These are phyloP conservation scores for Ophiognomonia clavigignenti-juglandacearum DNA, from an alignment of 2,329 filamentous ascomycete species.

Conservation along the genomic window DNA sequence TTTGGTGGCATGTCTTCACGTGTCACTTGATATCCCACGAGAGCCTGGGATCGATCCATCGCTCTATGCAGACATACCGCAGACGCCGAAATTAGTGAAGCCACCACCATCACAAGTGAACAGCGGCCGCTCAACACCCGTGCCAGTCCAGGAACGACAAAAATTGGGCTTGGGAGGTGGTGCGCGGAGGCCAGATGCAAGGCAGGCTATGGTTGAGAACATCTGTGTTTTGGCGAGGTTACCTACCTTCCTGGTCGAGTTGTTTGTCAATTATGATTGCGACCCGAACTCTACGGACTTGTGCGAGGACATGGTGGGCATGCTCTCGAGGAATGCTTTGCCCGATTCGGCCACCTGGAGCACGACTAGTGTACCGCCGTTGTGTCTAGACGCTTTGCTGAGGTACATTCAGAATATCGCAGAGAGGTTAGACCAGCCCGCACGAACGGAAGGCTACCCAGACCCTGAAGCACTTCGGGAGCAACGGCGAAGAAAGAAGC, in stretches of 20 bases:
- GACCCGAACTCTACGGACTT: constrained; percentile 87
- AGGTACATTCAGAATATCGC: constrained; percentile 90
- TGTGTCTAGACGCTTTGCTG: constrained; percentile 88
- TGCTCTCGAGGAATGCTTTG: constrained; percentile 89
- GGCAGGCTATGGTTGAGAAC: constrained; percentile 97
- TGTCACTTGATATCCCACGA: constrained; percentile 86
- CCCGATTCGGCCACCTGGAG: constrained; percentile 98
- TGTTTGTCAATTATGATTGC: constrained; percentile 98
- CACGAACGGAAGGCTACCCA: constrained; percentile 60
- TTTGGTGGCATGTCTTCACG: constrained; percentile 87
- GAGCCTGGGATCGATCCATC: constrained; percentile 87
- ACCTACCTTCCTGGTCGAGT: constrained; percentile 88
- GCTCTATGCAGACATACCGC: constrained; percentile 88
- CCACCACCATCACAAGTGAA: constrained; percentile 64
- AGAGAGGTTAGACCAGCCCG: constrained; percentile 72
- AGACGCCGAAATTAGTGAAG: constrained; percentile 82
- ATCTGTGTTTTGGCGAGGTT: constrained; percentile 88
- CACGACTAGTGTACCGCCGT: constrained; percentile 91
- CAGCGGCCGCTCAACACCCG: constrained; percentile 84
- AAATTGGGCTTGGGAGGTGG: constrained; percentile 91
- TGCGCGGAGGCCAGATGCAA: constrained; percentile 84
- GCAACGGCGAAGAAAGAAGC: constrained; percentile 74
- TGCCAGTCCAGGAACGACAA: constrained; percentile 86
- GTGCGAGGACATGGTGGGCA: constrained; percentile 90
- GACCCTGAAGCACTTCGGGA: constrained; percentile 60